These are phyloP conservation scores for Chalaropsis thielavioides DNA, from an alignment of 2,329 filamentous ascomycete genomes.

Conservation along the genomic window DNA sequence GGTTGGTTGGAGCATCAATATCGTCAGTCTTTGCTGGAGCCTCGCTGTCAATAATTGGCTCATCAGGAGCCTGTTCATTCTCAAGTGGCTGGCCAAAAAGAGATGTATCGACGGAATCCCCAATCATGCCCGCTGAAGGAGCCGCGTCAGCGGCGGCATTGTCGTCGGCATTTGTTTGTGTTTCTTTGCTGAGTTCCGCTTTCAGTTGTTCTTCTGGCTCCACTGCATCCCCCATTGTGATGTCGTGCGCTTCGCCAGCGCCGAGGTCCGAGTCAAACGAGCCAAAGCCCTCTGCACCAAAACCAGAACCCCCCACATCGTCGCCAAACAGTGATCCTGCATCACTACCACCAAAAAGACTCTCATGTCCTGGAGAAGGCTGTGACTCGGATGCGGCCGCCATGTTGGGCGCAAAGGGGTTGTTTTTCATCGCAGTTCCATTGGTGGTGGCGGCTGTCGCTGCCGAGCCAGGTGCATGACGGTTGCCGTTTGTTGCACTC, in stretches of 20 bases:
- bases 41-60: conserved; percentile 23
- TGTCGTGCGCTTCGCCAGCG: conserved; percentile 46
- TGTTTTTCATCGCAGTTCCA: neutral
- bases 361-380: conserved; percentile 59
- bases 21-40: neutral
- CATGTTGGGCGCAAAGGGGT: conserved; percentile 12
- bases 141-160: neutral
- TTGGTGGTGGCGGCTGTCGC: conserved; percentile 18
- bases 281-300: conserved; percentile 48
- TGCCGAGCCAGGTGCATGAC: conserved; percentile 23
- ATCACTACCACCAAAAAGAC: conserved; percentile 67
- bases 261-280: conserved; percentile 45
- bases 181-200: conserved; percentile 20
- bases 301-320: conserved; percentile 30
- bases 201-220: conserved; percentile 24
- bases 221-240: neutral
- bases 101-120: conserved; percentile 23
- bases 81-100: conserved; percentile 22
- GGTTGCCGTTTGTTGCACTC: conserved; percentile 23
- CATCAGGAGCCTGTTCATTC: neutral
- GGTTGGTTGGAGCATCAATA: neutral
- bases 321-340: conserved; percentile 83
- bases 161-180: neutral
- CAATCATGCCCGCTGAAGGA: neutral
- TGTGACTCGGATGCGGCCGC: conserved; percentile 28